Evolutionary conservation across 177 flowering plant genomes (phyloP), one percentile per base, ranked within the genome.

Genomic region (Telopea speciosissima): DNA sequence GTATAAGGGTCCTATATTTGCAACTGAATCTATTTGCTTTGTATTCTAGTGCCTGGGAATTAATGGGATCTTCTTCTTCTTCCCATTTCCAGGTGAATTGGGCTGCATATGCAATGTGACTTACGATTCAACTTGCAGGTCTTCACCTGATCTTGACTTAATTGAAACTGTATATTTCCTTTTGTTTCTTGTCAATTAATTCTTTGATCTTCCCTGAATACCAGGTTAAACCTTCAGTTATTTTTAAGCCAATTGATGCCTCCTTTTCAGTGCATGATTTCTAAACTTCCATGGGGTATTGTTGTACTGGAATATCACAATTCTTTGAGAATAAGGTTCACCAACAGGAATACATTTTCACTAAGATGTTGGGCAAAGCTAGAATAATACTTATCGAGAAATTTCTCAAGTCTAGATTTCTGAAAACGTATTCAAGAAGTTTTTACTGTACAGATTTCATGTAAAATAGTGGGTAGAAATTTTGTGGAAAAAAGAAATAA

Each of bases 71-170:
- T 58, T 19, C 22, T 58, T n/a, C 61, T 58, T 19, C 9, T 1
- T 19, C 0, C 61, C 22, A 54, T 54, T 5, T 58, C 77, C 82
- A 92, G 97, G 86, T 74, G 80, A 74, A 22, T 86, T 81, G 75
- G 98, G 95, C 75, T 94, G 97, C 85, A 83, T 94, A 76, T 94
- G 99, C 89, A 84, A 78, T 77, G 89, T 86, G 25, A 81, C 84
- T 16, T 85, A 85, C 62, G 96, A 87, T 73, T 85, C 97, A 28
- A 73, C 76, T 65, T 94, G 99, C 97, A 92, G 97, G 98, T 93
- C 68, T 49, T 65, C 68, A 67, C 59, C 45, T 56, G 28, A 45
- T 65, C 62, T 63, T 22, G 23, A 49, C 44, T 49, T 3, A 24
- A 62, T 49, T 45, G 45, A 21, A 63, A 31, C 31, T 65, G 56